Evolutionary conservation across 2,329 filamentous ascomycete species (phyloP), one percentile per base, ranked within the genome.

Genomic region (Ophiocordyceps polyrhachis-furcata): DNA sequence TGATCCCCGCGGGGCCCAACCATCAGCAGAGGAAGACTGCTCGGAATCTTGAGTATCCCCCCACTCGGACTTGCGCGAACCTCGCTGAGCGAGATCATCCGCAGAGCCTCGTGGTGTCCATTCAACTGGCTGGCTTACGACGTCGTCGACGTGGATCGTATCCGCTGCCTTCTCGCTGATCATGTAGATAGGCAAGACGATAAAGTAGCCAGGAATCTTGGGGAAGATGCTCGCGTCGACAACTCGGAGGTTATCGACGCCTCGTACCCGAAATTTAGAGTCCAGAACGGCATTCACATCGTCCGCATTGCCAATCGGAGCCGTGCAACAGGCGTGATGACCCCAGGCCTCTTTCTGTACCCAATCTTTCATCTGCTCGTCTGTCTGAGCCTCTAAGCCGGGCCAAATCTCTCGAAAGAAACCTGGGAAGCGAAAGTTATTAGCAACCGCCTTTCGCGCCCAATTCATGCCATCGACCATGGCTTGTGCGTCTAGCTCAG

Each of bases 211-310:
- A 1, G 59, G 58, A 32, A 60, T 71, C 45, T 61, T 63, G 2
- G 73, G 71, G 48, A 70, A 77, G 3, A 69, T 63, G 15, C 63
- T 68, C 2, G 71, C 74, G 59, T 79, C 74, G 2, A 78, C 74
- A 15, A 77, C 74, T n/a, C 75, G 59, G 43, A 79, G 56, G 0
- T 67, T 66, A 3, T 60, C 55, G 2, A 74, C 66, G 5, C 72
- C 72, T 17, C 68, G 59, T 2, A 79, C 74, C 17, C 66, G 61
- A 54, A 77, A 74, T 44, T 67, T 61, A 0, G 61, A 62, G 53
- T 79, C 71, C 46, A 79, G 52, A 2, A 77, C 72, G 2, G 72
- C 73, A 56, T 64, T 67, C 1, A 62, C 56, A 53, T 79, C 74
- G 32, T 58, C 59, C 38, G 70, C 68, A 1, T 61, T 57, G 3